phyloP scores from a whole-genome alignment of 2,329 filamentous ascomycete species.

The Fusarium tanahbumbuense region DNA sequence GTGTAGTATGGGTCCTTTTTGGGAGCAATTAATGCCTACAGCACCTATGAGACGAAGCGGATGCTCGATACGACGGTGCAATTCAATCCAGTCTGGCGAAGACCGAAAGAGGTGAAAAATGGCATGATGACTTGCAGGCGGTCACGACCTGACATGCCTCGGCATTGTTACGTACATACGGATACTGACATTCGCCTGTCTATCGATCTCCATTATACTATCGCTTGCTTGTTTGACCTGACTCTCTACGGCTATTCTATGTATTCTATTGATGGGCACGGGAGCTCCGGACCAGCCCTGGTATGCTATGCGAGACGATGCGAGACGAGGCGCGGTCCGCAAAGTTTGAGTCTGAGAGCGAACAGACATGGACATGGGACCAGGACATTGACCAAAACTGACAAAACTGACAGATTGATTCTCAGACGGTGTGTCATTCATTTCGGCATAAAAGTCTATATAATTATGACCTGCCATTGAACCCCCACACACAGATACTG shows the following conservation, averaged over 20 bases:
- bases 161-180: constrained; percentile 5
- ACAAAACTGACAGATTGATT: not conserved
- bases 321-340: constrained; percentile 30
- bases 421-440: constrained; percentile 21
- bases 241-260: not conserved
- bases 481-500: constrained; percentile 1
- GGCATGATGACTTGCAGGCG: constrained; percentile 17
- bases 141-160: constrained; percentile 13
- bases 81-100: constrained; percentile 32
- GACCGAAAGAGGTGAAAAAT: constrained; percentile 26
- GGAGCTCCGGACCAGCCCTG: constrained; percentile 33
- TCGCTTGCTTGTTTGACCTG: constrained; percentile 10
- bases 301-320: constrained; percentile 2
- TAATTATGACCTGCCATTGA: constrained; percentile 14
- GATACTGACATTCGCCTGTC: not conserved
- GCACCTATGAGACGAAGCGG: constrained; percentile 24
- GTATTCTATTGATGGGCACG: constrained; percentile 9
- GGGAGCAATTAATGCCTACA: constrained; percentile 6
- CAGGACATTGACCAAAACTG: not conserved
- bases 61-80: constrained; percentile 31
- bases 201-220: not conserved
- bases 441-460: constrained; percentile 28
- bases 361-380: constrained; percentile 18
- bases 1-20: constrained; percentile 18
- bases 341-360: constrained; percentile 9